Conservation (phyloP, 2,329 filamentous ascomycete species). For the Beauveria sp. region DNA sequence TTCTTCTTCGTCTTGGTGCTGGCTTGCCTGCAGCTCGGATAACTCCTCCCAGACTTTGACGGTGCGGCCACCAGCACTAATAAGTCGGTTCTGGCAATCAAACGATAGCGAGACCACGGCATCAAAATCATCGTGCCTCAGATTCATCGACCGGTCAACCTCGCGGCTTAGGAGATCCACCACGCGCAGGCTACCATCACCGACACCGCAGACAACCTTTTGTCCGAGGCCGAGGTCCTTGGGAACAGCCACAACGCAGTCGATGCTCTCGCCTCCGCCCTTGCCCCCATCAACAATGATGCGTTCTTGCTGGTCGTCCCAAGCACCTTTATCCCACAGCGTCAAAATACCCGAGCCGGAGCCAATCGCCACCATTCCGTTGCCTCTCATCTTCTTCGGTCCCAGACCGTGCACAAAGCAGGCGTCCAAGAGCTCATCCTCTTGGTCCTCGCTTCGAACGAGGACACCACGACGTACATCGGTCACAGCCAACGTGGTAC, state of each 20-base stretch:
- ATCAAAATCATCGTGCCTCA: conserved; percentile 76
- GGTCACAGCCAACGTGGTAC: conserved; percentile 82
- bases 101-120: conserved; percentile 76
- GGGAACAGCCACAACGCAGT: conserved; percentile 67
- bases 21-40: conserved; percentile 39
- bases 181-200: conserved; percentile 71
- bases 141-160: conserved; percentile 54
- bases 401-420: conserved; percentile 71
- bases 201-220: conserved; percentile 71
- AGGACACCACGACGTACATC: conserved; percentile 82
- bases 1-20: conserved; percentile 39
- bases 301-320: conserved; percentile 91
- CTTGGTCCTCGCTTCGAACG: conserved; percentile 86
- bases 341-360: conserved; percentile 74
- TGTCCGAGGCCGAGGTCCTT: conserved; percentile 62
- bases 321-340: conserved; percentile 87
- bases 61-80: conserved; percentile 77
- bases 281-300: conserved; percentile 64
- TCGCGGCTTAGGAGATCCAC: conserved; percentile 70
- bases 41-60: conserved; percentile 93
- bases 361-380: conserved; percentile 71
- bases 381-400: conserved; percentile 55
- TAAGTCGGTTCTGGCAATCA: conserved; percentile 77
- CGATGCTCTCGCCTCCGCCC: conserved; percentile 67
- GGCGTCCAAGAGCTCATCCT: conserved; percentile 82